A percentile compares a stretch with the other conserved stretches of the same genome.
Evolutionary conservation across 345 rosid species (phyloP).

Genomic region (Eucalyptus tenuipes): DNA sequence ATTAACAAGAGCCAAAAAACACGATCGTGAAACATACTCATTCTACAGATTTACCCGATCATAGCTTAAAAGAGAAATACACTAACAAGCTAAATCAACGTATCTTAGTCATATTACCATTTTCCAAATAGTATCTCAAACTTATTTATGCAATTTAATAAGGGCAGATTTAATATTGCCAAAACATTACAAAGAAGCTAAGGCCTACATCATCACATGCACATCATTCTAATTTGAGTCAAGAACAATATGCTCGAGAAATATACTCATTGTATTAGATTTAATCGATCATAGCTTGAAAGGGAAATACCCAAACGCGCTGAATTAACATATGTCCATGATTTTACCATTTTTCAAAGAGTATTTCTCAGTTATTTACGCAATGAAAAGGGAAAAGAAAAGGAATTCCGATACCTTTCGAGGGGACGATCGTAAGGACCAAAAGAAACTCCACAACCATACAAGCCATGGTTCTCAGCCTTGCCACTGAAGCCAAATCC

Average conservation of each 20-base stretch:
- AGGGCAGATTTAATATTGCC: neutral
- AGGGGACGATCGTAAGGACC: constrained; percentile 47
- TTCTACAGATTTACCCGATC: neutral
- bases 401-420: constrained; percentile 29
- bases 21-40: neutral
- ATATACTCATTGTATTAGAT: neutral
- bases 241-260: neutral
- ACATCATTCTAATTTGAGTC: neutral
- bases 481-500: constrained; percentile 39
- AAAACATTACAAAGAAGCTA: neutral
- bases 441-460: constrained; percentile 56
- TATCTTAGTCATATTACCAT: neutral
- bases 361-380: neutral
- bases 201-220: neutral
- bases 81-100: neutral
- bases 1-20: neutral
- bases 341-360: neutral
- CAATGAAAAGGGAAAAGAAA: neutral
- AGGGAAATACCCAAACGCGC: neutral
- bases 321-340: neutral
- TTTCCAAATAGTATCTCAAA: neutral
- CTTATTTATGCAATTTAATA: neutral
- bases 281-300: neutral
- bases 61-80: neutral
- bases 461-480: constrained; percentile 20